A percentile compares a stretch with the other conserved stretches of the same genome.
These are phyloP conservation scores for Chrysoporthe cubensis DNA, from an alignment of 2,329 filamentous ascomycete species.

Conservation along the genomic window DNA sequence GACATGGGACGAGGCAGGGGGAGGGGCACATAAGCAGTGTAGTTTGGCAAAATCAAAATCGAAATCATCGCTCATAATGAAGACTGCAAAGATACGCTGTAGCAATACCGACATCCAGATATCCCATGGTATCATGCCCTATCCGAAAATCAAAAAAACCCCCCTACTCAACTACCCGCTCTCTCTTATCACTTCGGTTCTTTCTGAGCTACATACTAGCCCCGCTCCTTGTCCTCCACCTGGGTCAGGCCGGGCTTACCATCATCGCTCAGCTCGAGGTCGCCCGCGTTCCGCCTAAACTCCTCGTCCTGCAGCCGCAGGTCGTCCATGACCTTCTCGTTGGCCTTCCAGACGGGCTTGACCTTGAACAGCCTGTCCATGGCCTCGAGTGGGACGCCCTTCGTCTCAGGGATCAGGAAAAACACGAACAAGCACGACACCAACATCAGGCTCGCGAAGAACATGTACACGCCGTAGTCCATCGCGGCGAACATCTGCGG, in stretches of 20 bases:
- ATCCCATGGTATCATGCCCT: background rate
- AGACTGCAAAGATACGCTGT: background rate
- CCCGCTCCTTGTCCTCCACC: slow-evolving; percentile 33
- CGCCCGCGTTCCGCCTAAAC: slow-evolving; percentile 36
- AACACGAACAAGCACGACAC: slow-evolving; percentile 61
- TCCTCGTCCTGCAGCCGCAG: slow-evolving; percentile 42
- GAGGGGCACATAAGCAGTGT: background rate
- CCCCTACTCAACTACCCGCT: background rate
- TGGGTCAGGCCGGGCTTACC: slow-evolving; percentile 35
- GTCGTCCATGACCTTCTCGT: slow-evolving; percentile 49
- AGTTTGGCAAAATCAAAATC: background rate
- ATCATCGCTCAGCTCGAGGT: slow-evolving; percentile 32
- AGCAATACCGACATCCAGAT: background rate
- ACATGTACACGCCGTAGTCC: slow-evolving; percentile 70
- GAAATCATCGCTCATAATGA: background rate
- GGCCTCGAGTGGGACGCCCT: slow-evolving; percentile 65
- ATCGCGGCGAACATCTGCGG: slow-evolving; percentile 65
- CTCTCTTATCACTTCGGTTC: no score
- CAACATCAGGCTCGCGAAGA: slow-evolving; percentile 68
- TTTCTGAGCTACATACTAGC: background rate
- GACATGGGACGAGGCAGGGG: background rate
- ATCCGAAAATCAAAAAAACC: background rate
- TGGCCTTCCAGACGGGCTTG: slow-evolving; percentile 50
- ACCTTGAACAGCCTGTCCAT: slow-evolving; percentile 65
- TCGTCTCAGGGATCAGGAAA: slow-evolving; percentile 69